phyloP scores from a whole-genome alignment of 345 rosid species.

The Conringia planisiliqua region DNA sequence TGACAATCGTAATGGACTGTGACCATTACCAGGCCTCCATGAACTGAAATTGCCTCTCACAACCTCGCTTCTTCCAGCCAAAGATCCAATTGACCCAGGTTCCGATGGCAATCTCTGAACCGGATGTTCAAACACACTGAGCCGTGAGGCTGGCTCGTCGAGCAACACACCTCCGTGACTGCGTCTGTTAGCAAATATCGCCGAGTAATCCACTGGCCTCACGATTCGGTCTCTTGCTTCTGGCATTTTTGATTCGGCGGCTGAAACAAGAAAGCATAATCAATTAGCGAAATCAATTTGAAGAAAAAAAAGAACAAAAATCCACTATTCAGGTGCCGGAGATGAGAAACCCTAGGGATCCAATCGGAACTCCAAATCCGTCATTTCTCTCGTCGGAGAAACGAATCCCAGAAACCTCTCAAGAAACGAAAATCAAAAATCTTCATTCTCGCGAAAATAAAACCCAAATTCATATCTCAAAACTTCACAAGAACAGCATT shows the following conservation, averaged over 20 bases:
- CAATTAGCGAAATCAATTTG: neutral
- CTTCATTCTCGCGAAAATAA: neutral
- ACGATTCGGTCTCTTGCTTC: constrained; percentile 68
- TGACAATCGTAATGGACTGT: constrained; percentile 27
- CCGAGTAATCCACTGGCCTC: constrained; percentile 51
- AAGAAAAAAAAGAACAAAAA: neutral
- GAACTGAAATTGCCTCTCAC: constrained; percentile 37
- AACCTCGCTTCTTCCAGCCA: constrained; percentile 13
- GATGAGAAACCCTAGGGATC: neutral
- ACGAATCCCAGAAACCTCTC: neutral
- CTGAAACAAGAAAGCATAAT: neutral
- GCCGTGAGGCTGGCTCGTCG: constrained; percentile 32
- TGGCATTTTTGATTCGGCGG: constrained; percentile 36
- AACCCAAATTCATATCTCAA: neutral
- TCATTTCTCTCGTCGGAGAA: neutral
- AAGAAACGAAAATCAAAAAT: neutral
- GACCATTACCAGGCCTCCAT: constrained; percentile 34
- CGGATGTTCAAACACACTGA: constrained; percentile 32
- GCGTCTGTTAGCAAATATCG: constrained; percentile 41
- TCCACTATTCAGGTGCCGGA: neutral
- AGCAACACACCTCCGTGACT: constrained; percentile 38
- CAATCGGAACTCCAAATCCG: neutral
- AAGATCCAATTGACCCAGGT: neutral
- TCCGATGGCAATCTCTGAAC: constrained; percentile 12
- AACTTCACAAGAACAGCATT: neutral